These are phyloP conservation scores for Strobilomyces dryophilus DNA, from an alignment of 768 basidiomycete genomes.

Conservation along the genomic window DNA sequence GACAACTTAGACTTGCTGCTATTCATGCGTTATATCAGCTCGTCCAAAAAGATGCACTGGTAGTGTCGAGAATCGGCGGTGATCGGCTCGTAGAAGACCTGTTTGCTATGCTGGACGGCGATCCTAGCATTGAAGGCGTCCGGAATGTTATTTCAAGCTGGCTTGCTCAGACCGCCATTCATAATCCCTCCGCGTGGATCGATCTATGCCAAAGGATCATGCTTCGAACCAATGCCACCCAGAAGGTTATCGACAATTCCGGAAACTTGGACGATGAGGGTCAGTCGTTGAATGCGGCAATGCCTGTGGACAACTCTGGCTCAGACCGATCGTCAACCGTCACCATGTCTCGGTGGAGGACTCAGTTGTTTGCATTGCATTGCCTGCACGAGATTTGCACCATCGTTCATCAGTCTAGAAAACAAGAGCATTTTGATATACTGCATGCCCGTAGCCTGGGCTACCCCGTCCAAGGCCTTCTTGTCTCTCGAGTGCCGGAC, in stretches of 20 bases:
- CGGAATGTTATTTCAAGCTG: constrained; percentile 90
- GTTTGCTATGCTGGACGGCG: constrained; percentile 93
- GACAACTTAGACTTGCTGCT: constrained; percentile 88
- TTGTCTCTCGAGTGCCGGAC: constrained; percentile 86
- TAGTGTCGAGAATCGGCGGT: constrained; percentile 91
- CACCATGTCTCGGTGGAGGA: constrained; percentile 86
- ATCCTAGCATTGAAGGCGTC: constrained; percentile 90
- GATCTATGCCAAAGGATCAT: constrained; percentile 97
- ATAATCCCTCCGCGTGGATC: constrained; percentile 97
- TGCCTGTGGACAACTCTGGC: constrained; percentile 27
- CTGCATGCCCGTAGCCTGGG: constrained; percentile 61
- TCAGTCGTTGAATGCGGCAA: constrained; percentile 75
- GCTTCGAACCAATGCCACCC: constrained; percentile 86
- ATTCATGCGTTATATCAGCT: constrained; percentile 97
- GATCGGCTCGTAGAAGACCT: constrained; percentile 92
- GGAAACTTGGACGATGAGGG: constrained; percentile 83
- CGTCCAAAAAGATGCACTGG: constrained; percentile 89
- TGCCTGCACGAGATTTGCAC: constrained; percentile 88
- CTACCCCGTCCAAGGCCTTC: constrained; percentile 53
- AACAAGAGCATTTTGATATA: constrained; percentile 82
- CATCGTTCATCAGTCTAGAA: constrained; percentile 66
- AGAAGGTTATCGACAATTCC: constrained; percentile 64
- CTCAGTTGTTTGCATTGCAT: constrained; percentile 89
- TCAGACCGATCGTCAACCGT: constrained; percentile 35
- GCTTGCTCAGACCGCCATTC: constrained; percentile 90